Base-by-base conservation (phyloP, 2,329 filamentous ascomycete species). In the Aaosphaeria pasadenensis region DNA sequence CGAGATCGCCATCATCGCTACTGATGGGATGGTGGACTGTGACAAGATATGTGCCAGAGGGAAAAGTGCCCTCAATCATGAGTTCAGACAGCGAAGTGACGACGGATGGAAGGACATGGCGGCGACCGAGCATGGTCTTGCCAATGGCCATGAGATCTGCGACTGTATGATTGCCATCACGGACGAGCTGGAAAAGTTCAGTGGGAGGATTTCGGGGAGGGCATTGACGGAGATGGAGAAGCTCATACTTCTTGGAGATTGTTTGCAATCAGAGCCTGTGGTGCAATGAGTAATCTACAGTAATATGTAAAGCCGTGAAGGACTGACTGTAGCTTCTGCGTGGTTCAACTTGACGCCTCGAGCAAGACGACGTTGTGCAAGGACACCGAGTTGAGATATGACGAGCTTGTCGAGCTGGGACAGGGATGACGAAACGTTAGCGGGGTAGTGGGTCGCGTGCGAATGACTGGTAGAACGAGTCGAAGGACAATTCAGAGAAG, bases 21-120 rank as follows among this genome's bases (percentile, higher is more conserved):
- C 85, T 84, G 70, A 97, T 87, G 29, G 92, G 92, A 66, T 95
- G 84, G 72, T 96, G 90, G 13, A 97, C 89, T 0, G 92, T 97
- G 33, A 97, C 91, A 38, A 97, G 84, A 66, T 96, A 96, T 2
- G 91, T 96, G 46, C 92, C 92, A 5, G 83, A 87, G 30, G 84
- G 86, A 66, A 97, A 97, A 2, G 91, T 97, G 50, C 92, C 92
- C 73, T 97, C 92, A 56, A 97, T 88, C 77, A 95, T 90, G 58
- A 97, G 82, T 74, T 95, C 88, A 49, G 83, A 79, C 39, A 97
- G 82, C 3, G 89, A 91, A 39, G 82, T 79, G 50, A 86, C 82
- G 28, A 96, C 92, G 7, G 87, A 85, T 24, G 92, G 91, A 39
- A 90, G 78, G 51, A 97, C 92, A 71, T 97, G 92, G 32, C 92